These are phyloP conservation scores for Candida qinlingensis DNA, from an alignment of 805 yeast genomes.

Conservation along the genomic window DNA sequence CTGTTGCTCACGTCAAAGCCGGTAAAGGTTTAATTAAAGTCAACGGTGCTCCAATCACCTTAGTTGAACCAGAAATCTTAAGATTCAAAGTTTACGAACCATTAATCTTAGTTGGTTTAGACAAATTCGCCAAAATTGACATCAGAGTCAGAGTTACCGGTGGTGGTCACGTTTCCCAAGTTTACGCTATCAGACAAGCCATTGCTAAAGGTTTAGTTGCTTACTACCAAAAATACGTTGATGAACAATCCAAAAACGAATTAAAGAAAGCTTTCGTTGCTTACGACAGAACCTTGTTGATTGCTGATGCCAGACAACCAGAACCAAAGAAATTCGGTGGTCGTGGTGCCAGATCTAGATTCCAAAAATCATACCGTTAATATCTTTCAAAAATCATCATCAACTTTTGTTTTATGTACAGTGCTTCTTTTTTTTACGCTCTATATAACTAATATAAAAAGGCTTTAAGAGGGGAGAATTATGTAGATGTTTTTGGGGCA, in stretches of 20 bases:
- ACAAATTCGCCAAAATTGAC: constrained; percentile 97
- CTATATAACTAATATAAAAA: constrained; percentile 11
- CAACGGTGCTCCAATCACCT: constrained; percentile 98
- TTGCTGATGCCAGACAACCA: constrained; percentile 99
- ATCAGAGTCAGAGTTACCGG: constrained; percentile 99
- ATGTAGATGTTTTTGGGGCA: not conserved
- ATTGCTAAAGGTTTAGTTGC: constrained; percentile 99
- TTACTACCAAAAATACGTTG: constrained; percentile 98
- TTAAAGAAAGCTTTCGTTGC: constrained; percentile 95
- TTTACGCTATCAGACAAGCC: constrained; percentile 99
- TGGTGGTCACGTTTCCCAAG: constrained; percentile 99
- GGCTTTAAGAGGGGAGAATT: constrained; percentile 5
- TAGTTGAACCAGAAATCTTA: constrained; percentile 97
- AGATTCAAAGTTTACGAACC: constrained; percentile 99
- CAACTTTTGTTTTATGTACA: constrained; percentile 15
- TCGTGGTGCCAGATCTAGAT: constrained; percentile 99
- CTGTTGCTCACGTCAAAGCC: constrained; percentile 99
- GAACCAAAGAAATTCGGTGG: constrained; percentile 99
- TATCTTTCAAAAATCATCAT: constrained; percentile 12
- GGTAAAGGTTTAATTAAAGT: constrained; percentile 99
- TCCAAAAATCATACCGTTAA: constrained; percentile 99
- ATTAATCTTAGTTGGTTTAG: constrained; percentile 94
- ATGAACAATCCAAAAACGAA: constrained; percentile 99
- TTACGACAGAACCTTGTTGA: constrained; percentile 98
- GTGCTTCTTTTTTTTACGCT: constrained; percentile 13